Base-by-base conservation (phyloP, 106 monocot genomes). In the Platanthera zijinensis region DNA sequence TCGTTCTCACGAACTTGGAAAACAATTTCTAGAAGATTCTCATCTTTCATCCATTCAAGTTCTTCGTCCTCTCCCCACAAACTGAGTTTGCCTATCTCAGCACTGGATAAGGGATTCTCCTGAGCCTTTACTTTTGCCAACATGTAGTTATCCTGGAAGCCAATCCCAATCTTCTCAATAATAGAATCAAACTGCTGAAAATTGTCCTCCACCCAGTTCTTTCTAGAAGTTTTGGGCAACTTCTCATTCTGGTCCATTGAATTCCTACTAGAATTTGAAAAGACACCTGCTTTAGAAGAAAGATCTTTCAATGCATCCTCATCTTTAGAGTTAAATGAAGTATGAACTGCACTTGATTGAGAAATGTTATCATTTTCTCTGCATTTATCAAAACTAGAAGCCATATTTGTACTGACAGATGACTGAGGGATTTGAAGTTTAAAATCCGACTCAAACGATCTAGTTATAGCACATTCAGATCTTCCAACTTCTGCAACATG, bases 11-110 rank as follows among this genome's bases (percentile, higher is more conserved):
- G 81, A 7, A 94, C 93, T 90, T 85, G 77, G 73, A 94, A 80
- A 32, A 94, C 93, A 85, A 90, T 94, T 46, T 90, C 84, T 46
- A 78, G 74, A 78, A 94, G 93, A 47, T 80, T 83, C 19, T 88
- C 88, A 86, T 94, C 88, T 71, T 83, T 87, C 93, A 90, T 94
- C 90, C 93, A 94, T 83, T 88, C 90, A 82, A 90, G 80, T 81
- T 90, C 88, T 17, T 86, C 90, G 76, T 86, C 78, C 48, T 74
- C 77, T 52, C 47, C 74, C 11, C 57, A 15, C 74, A 79, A 82
- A n/a, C 78, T 77, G 51, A 90, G 77, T 77, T 90, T 86, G 81
- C 77, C 83, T 56, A 90, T 69, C 46, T 82, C 74, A 59, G 76
- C 17, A 66, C 71, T 80, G 63, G 84, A 52, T 19, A 63, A 25